These are phyloP conservation scores for Cucurbita moschata DNA, from an alignment of 306 rosid species.

Conservation along the genomic window DNA sequence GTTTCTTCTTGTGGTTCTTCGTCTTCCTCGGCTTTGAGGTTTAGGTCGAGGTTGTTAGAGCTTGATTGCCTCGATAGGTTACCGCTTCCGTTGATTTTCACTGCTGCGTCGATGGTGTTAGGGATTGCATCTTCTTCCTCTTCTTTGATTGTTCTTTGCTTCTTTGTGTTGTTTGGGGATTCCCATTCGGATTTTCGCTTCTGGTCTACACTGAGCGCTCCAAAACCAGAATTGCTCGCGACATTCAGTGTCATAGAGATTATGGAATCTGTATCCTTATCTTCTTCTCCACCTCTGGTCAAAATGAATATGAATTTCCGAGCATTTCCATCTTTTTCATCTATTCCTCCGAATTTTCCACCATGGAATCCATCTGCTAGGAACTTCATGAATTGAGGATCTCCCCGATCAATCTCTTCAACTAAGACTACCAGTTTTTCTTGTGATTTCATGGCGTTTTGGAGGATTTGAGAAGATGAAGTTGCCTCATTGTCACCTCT, in stretches of 20 bases:
- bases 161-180: conserved; percentile 33
- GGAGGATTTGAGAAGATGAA: conserved; percentile 21
- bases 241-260: conserved; percentile 46
- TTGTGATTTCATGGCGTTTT: conserved; percentile 33
- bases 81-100: conserved; percentile 21
- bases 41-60: conserved; percentile 69
- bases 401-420: conserved; percentile 56
- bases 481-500: conserved; percentile 16
- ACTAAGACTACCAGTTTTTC: conserved; percentile 52
- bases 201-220: conserved; percentile 23
- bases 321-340: conserved; percentile 10
- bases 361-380: conserved; percentile 40
- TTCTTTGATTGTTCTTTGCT: conserved; percentile 31
- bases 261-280: conserved; percentile 19
- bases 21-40: conserved; percentile 43
- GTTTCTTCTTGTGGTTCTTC: conserved; percentile 22
- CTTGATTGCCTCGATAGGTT: conserved; percentile 53
- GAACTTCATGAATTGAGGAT: conserved; percentile 45
- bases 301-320: conserved; percentile 43
- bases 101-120: conserved; percentile 14
- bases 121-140: conserved; percentile 21
- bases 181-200: conserved; percentile 70
- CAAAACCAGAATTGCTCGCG: conserved; percentile 18
- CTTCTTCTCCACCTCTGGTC: conserved; percentile 24
- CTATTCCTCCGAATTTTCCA: conserved; percentile 35